Percentiles rank a stretch among this genome's conserved stretches.
Evolutionary conservation across 148 eudicot species (phyloP).

Genomic region (Rhododendron kiyosumense): DNA sequence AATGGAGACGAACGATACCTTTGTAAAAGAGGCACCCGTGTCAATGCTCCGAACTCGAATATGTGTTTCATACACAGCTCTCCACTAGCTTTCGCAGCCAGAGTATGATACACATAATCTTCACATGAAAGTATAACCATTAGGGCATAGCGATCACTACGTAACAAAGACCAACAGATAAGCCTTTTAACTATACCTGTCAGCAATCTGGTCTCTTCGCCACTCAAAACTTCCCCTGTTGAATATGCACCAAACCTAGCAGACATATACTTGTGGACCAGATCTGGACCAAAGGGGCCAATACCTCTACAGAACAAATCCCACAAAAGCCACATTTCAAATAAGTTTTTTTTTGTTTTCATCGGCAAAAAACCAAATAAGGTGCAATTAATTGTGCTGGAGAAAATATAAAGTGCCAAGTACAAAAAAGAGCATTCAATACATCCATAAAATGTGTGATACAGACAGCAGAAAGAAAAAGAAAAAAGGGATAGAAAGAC

Average conservation of each 20-base stretch:
- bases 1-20: slow-evolving; percentile 25
- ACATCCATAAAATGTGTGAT: background rate
- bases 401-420: background rate
- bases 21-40: slow-evolving; percentile 76
- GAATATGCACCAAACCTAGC: slow-evolving; percentile 81
- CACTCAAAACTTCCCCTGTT: slow-evolving; percentile 49
- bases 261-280: slow-evolving; percentile 76
- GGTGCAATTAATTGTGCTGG: background rate
- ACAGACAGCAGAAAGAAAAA: background rate
- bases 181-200: slow-evolving; percentile 40
- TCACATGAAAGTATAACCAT: slow-evolving; percentile 1
- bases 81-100: slow-evolving; percentile 95
- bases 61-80: slow-evolving; percentile 87
- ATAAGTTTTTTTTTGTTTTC: background rate
- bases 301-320: slow-evolving; percentile 54
- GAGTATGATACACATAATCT: slow-evolving; percentile 91
- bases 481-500: background rate
- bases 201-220: slow-evolving; percentile 65
- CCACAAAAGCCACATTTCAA: background rate
- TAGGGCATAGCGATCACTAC: background rate
- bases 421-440: background rate
- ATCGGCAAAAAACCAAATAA: background rate
- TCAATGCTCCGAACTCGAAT: slow-evolving; percentile 91
- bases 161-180: background rate
- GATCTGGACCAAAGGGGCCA: slow-evolving; percentile 91